Percentiles rank a stretch among this genome's conserved stretches.
phyloP scores from a whole-genome alignment of 768 basidiomycete species.

The Rhizopogon vinicolor region DNA sequence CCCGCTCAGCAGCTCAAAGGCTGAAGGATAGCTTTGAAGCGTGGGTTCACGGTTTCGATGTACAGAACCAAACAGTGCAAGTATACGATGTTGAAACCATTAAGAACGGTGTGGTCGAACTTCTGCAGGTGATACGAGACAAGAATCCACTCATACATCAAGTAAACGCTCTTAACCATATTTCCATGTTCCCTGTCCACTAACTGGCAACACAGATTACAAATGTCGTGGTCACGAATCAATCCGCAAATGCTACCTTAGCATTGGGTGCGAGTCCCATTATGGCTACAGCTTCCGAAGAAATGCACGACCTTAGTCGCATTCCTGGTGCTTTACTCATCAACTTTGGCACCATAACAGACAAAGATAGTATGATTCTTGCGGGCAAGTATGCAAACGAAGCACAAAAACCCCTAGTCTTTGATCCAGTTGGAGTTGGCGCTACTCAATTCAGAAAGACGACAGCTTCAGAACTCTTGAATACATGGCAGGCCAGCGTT shows the following conservation, averaged over 20 bases:
- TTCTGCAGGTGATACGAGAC: slow-evolving; percentile 50
- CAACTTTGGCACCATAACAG: slow-evolving; percentile 81
- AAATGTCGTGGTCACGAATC: slow-evolving; percentile 82
- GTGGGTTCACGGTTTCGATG: slow-evolving; percentile 11
- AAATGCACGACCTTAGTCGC: slow-evolving; percentile 74
- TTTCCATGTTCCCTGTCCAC: not conserved
- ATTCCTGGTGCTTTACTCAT: slow-evolving; percentile 69
- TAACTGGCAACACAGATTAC: slow-evolving; percentile 58
- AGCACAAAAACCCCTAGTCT: slow-evolving; percentile 70
- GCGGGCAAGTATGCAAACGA: slow-evolving; percentile 71
- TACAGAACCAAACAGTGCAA: not conserved
- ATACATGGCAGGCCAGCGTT: slow-evolving; percentile 79
- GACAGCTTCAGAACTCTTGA: slow-evolving; percentile 55
- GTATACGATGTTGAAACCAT: slow-evolving; percentile 31
- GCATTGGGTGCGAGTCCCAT: slow-evolving; percentile 89
- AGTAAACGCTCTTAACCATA: slow-evolving; percentile 28
- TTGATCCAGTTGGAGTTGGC: slow-evolving; percentile 92
- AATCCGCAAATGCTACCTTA: slow-evolving; percentile 87
- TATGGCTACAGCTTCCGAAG: slow-evolving; percentile 82
- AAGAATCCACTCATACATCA: slow-evolving; percentile 78
- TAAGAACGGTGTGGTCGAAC: slow-evolving; percentile 35
- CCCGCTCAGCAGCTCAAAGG: slow-evolving; percentile 43
- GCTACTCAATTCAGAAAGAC: slow-evolving; percentile 69
- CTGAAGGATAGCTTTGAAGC: slow-evolving; percentile 37
- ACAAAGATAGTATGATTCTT: slow-evolving; percentile 68